Percentiles rank a stretch among this genome's conserved stretches.
phyloP scores from a whole-genome alignment of 768 basidiomycete genomes.

The Lentinula guzmanii region DNA sequence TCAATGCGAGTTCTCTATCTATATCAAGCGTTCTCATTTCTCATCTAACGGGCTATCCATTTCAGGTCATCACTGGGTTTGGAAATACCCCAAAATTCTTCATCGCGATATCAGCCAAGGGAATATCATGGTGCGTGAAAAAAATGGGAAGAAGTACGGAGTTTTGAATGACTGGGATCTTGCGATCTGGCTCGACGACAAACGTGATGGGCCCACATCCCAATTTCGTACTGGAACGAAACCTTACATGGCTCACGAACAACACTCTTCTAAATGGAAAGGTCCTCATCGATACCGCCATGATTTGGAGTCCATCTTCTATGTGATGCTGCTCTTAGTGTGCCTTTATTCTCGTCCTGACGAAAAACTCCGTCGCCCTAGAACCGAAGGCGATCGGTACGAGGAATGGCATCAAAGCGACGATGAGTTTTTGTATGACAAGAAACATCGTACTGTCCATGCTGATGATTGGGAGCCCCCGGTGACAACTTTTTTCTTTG shows the following conservation, averaged over 20 bases:
- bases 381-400: no score
- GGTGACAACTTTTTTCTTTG: neutral
- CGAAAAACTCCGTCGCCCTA: neutral
- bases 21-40: no score
- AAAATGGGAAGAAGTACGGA: neutral
- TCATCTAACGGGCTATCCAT: no score
- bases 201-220: neutral
- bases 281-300: neutral
- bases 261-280: neutral
- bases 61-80: neutral
- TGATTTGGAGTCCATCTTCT: neutral
- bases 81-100: neutral
- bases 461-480: neutral
- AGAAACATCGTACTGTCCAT: neutral
- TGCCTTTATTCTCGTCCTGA: neutral
- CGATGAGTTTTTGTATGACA: neutral
- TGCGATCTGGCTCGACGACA: conserved; percentile 13
- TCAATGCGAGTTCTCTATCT: neutral
- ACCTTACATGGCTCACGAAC: neutral
- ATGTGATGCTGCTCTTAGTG: neutral
- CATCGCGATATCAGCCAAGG: neutral
- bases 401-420: neutral
- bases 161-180: conserved; percentile 8
- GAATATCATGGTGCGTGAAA: neutral
- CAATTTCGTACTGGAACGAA: neutral